phyloP scores from a whole-genome alignment of 177 flowering plant genomes.

The Vitis hybrid region DNA sequence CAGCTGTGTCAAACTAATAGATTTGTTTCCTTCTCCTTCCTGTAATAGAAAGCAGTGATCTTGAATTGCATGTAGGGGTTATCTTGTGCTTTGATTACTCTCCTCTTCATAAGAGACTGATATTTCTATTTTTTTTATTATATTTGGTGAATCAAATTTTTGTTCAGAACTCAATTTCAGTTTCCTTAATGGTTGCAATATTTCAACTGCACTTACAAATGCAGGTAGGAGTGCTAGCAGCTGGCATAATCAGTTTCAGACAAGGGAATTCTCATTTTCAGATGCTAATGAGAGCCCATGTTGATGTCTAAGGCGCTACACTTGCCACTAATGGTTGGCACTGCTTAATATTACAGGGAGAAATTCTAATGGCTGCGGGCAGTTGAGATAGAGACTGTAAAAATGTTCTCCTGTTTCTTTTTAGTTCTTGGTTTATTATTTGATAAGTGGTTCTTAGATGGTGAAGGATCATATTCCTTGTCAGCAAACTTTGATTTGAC shows the following conservation, averaged over 20 bases:
- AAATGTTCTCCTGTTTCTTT: neutral
- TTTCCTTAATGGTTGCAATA: neutral
- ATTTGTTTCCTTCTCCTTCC: too few relatives aligned
- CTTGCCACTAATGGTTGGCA: conserved; percentile 90
- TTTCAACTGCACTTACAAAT: conserved; percentile 79
- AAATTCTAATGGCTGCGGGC: conserved; percentile 13
- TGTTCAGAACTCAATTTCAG: neutral
- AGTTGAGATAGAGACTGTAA: neutral
- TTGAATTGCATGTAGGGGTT: neutral
- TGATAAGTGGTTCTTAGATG: neutral
- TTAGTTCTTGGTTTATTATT: neutral
- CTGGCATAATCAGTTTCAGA: conserved; percentile 84
- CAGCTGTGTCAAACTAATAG: too few relatives aligned
- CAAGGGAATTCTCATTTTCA: conserved; percentile 84
- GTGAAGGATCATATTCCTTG: neutral
- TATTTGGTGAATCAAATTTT: neutral
- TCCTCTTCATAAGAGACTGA: neutral
- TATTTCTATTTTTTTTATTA: neutral
- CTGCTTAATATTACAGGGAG: conserved; percentile 80
- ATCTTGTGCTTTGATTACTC: neutral
- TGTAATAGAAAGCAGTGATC: too few relatives aligned
- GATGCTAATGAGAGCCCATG: conserved; percentile 90
- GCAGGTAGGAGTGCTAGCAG: conserved; percentile 95
- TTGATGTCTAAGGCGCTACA: conserved; percentile 87
- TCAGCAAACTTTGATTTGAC: neutral